These are phyloP conservation scores for Pseudogymnoascus pannorum DNA, from an alignment of 2,329 filamentous ascomycete genomes.

Conservation along the genomic window DNA sequence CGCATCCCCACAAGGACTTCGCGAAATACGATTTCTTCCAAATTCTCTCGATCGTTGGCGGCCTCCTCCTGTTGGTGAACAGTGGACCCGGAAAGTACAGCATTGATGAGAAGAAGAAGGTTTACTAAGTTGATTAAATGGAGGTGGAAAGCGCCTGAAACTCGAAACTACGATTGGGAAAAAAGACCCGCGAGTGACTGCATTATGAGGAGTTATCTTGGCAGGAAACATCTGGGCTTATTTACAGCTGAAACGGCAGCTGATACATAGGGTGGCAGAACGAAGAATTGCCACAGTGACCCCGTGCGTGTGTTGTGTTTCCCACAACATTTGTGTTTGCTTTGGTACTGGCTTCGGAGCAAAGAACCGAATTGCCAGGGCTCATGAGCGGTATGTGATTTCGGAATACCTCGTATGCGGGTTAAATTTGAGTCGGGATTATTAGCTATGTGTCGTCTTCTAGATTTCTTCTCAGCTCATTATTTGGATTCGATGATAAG, in stretches of 20 bases:
- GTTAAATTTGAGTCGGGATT: background rate
- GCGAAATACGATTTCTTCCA: constrained; percentile 99
- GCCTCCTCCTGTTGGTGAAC: constrained; percentile 93
- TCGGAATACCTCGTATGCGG: constrained; percentile 6
- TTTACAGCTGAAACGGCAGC: background rate
- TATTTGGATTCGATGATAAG: background rate
- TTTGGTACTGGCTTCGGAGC: background rate
- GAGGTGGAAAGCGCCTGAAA: constrained; percentile 6
- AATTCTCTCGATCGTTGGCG: constrained; percentile 95
- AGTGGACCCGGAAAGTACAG: constrained; percentile 96
- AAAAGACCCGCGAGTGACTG: constrained; percentile 15
- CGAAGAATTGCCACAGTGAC: background rate
- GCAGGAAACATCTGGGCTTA: background rate
- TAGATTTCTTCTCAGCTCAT: constrained; percentile 1
- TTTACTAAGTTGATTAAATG: constrained; percentile 57
- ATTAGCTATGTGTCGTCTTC: constrained; percentile 4
- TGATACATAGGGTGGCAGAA: constrained; percentile 6
- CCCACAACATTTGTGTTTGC: background rate
- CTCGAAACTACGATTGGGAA: constrained; percentile 13
- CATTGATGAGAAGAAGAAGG: constrained; percentile 99
- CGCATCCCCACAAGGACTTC: constrained; percentile 99
- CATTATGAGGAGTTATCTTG: constrained; percentile 24
- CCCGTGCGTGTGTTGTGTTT: background rate
- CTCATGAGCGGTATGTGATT: background rate
- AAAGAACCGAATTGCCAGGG: background rate